Evolutionary conservation across 768 basidiomycete genomes (phyloP), one percentile per base, ranked within the genome.

Genomic region (Phlegmacium glaucopus): DNA sequence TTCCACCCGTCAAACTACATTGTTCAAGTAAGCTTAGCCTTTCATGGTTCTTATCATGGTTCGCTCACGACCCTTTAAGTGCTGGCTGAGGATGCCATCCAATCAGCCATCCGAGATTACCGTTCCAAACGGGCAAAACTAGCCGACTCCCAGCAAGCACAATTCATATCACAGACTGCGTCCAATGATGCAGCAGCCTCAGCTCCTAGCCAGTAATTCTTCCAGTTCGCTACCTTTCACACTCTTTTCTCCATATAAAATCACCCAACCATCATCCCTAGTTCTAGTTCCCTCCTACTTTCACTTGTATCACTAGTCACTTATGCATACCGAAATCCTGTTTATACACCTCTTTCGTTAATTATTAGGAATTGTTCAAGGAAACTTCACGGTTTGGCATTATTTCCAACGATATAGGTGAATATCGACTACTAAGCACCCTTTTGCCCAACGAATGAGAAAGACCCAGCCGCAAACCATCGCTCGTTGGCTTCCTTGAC

Each of bases 71-170:
- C 25, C 29, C 16, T 62, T 51, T 63, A 38, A 85, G 90, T 97
- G 87, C 71, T 97, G 55, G 94, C 96, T 11, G 96, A 99, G 70
- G 96, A 99, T 66, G 96, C 96, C 48, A 99, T 99, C 67, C 91
- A 90, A 44, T 95, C 94, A 9, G 96, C 96, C 36, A 99, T 99
- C 67, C 89, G 91, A 57, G 88, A 98, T 65, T 98, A 98, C 72
- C 82, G 83, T 61, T 79, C 81, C 50, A 99, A 99, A 75, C 85
- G 91, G 47, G 70, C 65, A 51, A 74, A 55, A n/a, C 30, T 54
- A n/a, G 50, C 54, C 66, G 50, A 53, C 75, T 56, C 16, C 72
- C 77, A 78, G 58, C 72, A 81, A 59, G 57, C 76, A n/a, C 78
- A 82, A 29, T 84, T 80, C 60, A 83, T 85, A 34, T 68, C 83